These are phyloP conservation scores for Backusella luteola DNA, from an alignment of 192 early-diverging fungal species.

Conservation along the genomic window DNA sequence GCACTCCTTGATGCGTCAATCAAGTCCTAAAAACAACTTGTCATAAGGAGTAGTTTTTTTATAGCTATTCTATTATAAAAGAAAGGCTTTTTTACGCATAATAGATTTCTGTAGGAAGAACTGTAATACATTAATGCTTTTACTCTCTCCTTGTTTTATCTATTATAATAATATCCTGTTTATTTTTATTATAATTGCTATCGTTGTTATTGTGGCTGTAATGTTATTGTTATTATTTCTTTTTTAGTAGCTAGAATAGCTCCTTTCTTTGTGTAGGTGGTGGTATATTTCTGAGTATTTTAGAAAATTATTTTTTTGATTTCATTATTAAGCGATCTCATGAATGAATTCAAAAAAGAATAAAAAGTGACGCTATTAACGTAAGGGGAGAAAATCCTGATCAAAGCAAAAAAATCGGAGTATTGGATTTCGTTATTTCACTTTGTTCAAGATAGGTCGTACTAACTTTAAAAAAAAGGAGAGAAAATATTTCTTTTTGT, in stretches of 20 bases:
- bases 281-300: not conserved
- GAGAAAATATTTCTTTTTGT: not conserved
- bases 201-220: not conserved
- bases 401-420: slow-evolving; percentile 1
- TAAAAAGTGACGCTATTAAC: not conserved
- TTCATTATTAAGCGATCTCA: not conserved
- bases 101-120: slow-evolving; percentile 3
- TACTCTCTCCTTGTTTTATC: not conserved
- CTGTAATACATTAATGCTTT: not conserved
- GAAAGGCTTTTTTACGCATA: not conserved
- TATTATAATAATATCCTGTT: not conserved
- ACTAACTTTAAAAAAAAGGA: slow-evolving; percentile 5
- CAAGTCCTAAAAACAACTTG: slow-evolving; percentile 3
- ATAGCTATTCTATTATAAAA: not conserved
- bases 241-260: not conserved
- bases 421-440: not conserved
- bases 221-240: not conserved
- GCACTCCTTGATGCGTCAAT: slow-evolving; percentile 1
- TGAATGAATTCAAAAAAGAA: not conserved
- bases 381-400: not conserved
- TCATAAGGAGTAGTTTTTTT: not conserved
- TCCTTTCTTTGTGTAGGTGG: not conserved
- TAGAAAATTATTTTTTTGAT: not conserved
- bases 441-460: not conserved
- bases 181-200: not conserved